Conservation (phyloP, 2,329 filamentous ascomycete genomes). For the Anthostomella pinea region DNA sequence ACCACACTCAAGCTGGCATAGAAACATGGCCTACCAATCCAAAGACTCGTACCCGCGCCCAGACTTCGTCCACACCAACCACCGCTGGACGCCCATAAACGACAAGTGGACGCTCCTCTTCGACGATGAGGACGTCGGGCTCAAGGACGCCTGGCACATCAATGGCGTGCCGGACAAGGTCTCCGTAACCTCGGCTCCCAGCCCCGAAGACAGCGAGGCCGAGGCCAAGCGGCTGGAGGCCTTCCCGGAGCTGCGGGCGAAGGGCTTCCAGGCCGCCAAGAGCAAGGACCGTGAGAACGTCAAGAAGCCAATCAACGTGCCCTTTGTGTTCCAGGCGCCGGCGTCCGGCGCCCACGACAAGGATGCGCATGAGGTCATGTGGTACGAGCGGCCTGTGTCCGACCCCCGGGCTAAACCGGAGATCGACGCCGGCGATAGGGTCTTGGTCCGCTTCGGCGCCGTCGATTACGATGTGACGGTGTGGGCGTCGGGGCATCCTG, state of each 20-base stretch:
- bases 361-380: conserved; percentile 63
- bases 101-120: conserved; percentile 64
- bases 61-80: conserved; percentile 55
- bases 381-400: conserved; percentile 57
- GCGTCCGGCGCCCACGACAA: conserved; percentile 61
- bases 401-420: conserved; percentile 48
- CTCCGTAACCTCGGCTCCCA: conserved; percentile 22
- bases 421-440: conserved; percentile 37
- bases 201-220: conserved; percentile 29
- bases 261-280: conserved; percentile 38
- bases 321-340: conserved; percentile 63
- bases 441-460: conserved; percentile 56
- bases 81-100: conserved; percentile 60
- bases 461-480: conserved; percentile 60
- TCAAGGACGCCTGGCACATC: conserved; percentile 51
- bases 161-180: conserved; percentile 46
- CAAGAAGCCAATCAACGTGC: conserved; percentile 57
- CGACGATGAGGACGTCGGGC: conserved; percentile 60
- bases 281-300: conserved; percentile 33
- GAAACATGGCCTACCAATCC: conserved; percentile 29
- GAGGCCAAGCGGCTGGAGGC: conserved; percentile 48
- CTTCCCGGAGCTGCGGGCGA: conserved; percentile 46
- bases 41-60: conserved; percentile 56
- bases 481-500: conserved; percentile 52
- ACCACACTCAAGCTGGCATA: background rate